phyloP scores from a whole-genome alignment of 2,329 filamentous ascomycete species.

The Atkinsonella hypoxylon region DNA sequence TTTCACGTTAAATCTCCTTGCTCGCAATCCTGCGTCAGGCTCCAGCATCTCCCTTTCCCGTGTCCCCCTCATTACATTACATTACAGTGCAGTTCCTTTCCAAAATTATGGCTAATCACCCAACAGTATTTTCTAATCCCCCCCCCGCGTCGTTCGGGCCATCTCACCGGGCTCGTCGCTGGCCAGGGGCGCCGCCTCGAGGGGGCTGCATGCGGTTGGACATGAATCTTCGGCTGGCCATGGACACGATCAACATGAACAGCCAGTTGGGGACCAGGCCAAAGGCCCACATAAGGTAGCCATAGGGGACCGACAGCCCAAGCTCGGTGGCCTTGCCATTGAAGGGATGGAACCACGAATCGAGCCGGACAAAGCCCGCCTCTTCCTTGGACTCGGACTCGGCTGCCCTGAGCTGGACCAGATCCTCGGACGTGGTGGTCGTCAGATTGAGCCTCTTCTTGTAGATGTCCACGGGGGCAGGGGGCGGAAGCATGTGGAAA shows the following conservation, averaged over 20 bases:
- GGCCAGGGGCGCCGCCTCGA: constrained; percentile 1
- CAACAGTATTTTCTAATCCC: neutral
- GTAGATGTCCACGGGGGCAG: constrained; percentile 51
- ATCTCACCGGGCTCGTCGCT: constrained; percentile 3
- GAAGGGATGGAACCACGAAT: constrained; percentile 67
- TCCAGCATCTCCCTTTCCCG: too few species aligned
- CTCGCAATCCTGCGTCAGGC: too few species aligned
- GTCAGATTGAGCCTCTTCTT: constrained; percentile 58
- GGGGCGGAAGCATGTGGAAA: constrained; percentile 53
- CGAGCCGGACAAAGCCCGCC: constrained; percentile 35
- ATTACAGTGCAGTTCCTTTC: too few species aligned
- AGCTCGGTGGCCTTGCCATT: constrained; percentile 54
- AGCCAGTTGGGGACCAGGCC: constrained; percentile 60
- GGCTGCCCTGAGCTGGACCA: constrained; percentile 46
- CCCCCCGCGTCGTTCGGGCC: neutral
- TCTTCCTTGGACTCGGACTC: constrained; percentile 36
- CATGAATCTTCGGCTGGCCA: constrained; percentile 65
- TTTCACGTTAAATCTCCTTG: too few species aligned
- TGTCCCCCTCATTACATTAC: too few species aligned
- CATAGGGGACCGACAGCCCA: constrained; percentile 50
- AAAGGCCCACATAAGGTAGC: constrained; percentile 56
- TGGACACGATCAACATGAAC: constrained; percentile 65
- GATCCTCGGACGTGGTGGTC: constrained; percentile 50
- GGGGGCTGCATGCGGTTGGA: constrained; percentile 21
- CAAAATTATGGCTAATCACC: too few species aligned